Percentiles rank a stretch among this genome's conserved stretches.
phyloP scores from a whole-genome alignment of 2,329 filamentous ascomycete genomes.

The Chaetomium olivaceum region DNA sequence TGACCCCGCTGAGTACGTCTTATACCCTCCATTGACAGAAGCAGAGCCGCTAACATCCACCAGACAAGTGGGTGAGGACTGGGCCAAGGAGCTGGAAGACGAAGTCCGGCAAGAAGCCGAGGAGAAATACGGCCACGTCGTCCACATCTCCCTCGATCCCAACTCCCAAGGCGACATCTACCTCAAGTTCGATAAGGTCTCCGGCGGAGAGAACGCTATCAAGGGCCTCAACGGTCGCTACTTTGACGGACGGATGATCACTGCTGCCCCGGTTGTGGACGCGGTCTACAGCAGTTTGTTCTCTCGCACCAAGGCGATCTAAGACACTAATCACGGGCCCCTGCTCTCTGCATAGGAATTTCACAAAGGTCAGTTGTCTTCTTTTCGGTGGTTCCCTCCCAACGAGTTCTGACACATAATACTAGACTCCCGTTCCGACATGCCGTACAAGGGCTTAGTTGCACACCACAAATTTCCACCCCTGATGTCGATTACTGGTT shows the following conservation, averaged over 20 bases:
- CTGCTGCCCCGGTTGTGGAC: constrained; percentile 93
- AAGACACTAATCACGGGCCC: constrained; percentile 58
- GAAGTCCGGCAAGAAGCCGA: constrained; percentile 93
- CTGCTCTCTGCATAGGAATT: constrained; percentile 49
- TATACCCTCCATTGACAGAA: not conserved
- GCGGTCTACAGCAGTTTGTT: constrained; percentile 98
- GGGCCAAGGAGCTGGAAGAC: constrained; percentile 91
- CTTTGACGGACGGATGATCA: constrained; percentile 91
- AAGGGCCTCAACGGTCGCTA: constrained; percentile 96
- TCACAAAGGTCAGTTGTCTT: constrained; percentile 27
- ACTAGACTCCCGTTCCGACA: not conserved
- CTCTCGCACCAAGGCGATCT: constrained; percentile 80
- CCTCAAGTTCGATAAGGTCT: constrained; percentile 94
- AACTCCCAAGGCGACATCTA: constrained; percentile 96
- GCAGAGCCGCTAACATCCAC: constrained; percentile 39
- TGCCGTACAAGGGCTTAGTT: not conserved
- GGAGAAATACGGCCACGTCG: constrained; percentile 92
- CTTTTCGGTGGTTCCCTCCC: not conserved
- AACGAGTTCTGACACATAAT: constrained; percentile 11
- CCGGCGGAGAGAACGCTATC: constrained; percentile 95
- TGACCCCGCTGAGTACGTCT: constrained; percentile 80
- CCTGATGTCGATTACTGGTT: constrained; percentile 8
- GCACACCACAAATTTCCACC: not conserved
- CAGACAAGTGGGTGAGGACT: constrained; percentile 82
- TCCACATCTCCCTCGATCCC: constrained; percentile 92